Conservation (phyloP, 768 basidiomycete genomes). For the Russula compacta region DNA sequence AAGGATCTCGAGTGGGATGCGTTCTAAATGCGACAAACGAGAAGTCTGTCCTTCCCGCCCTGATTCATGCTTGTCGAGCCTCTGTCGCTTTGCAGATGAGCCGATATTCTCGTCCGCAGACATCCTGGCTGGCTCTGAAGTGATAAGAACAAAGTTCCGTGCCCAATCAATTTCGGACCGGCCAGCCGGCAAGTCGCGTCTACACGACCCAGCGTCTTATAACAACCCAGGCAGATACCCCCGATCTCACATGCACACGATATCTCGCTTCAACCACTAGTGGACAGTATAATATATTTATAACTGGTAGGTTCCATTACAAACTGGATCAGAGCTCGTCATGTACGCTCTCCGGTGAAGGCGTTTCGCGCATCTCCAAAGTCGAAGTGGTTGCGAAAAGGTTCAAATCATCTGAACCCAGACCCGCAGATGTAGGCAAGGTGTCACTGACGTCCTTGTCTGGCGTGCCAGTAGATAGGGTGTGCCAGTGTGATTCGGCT, state of each 20-base stretch:
- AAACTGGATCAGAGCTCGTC: conserved; percentile 9
- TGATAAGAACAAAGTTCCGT: too few relatives aligned
- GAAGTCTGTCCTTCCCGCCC: neutral
- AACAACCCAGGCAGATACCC: neutral
- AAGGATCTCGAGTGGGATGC: conserved; percentile 53
- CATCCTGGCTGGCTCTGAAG: neutral
- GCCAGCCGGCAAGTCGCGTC: too few relatives aligned
- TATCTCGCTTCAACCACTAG: neutral
- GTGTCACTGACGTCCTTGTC: neutral
- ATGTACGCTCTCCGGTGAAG: neutral
- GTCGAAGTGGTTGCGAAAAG: neutral
- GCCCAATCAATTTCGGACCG: neutral
- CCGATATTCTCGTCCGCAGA: neutral
- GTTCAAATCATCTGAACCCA: neutral
- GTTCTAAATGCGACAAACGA: conserved; percentile 6
- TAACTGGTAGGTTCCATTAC: neutral
- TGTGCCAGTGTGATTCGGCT: neutral
- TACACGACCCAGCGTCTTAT: too few relatives aligned
- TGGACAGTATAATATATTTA: neutral
- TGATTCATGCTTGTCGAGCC: neutral
- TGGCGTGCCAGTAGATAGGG: neutral
- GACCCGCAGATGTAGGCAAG: neutral
- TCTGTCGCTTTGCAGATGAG: neutral
- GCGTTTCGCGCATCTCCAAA: neutral
- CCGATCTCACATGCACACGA: neutral